Percentiles rank a stretch among this genome's conserved stretches.
Evolutionary conservation across 148 eudicot genomes (phyloP).

Genomic region (Fagopyrum homotropicum): DNA sequence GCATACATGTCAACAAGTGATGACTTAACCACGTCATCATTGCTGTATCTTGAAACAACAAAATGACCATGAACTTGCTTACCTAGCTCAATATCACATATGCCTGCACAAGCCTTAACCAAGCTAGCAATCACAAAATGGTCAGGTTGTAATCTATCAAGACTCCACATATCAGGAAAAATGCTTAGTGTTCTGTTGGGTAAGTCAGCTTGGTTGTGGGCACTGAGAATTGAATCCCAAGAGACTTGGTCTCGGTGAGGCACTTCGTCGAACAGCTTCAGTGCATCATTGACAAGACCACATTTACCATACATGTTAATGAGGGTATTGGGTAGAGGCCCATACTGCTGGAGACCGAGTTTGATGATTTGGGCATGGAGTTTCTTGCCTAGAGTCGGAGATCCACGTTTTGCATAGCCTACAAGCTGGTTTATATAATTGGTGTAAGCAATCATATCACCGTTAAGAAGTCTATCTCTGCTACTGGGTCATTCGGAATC

Average conservation of each 20-base stretch:
- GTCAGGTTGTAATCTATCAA: slow-evolving; percentile 40
- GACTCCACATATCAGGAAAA: slow-evolving; percentile 35
- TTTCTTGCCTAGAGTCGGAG: slow-evolving; percentile 42
- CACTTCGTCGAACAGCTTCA: slow-evolving; percentile 65
- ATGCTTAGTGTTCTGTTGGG: slow-evolving; percentile 29
- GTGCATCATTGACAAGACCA: slow-evolving; percentile 34
- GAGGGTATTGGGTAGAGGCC: slow-evolving; percentile 42
- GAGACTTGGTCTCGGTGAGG: slow-evolving; percentile 41
- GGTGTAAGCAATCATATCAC: slow-evolving; percentile 37
- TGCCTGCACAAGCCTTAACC: slow-evolving; percentile 48
- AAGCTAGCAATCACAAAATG: slow-evolving; percentile 56
- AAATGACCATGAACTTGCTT: slow-evolving; percentile 59
- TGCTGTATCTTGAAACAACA: slow-evolving; percentile 31
- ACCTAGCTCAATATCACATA: slow-evolving; percentile 36
- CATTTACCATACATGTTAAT: slow-evolving; percentile 48
- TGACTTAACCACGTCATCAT: slow-evolving; percentile 60
- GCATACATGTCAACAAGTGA: slow-evolving; percentile 66
- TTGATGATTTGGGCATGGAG: slow-evolving; percentile 63
- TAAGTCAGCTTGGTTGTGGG: slow-evolving; percentile 44
- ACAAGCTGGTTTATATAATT: slow-evolving; percentile 37
- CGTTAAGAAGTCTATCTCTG: background rate
- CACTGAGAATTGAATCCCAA: slow-evolving; percentile 66
- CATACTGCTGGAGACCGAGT: slow-evolving; percentile 33
- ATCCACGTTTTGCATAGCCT: slow-evolving; percentile 28
- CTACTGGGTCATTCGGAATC: too few species aligned